phyloP scores from a whole-genome alignment of 257 asterid genomes.

The Przewalskia tangutica region DNA sequence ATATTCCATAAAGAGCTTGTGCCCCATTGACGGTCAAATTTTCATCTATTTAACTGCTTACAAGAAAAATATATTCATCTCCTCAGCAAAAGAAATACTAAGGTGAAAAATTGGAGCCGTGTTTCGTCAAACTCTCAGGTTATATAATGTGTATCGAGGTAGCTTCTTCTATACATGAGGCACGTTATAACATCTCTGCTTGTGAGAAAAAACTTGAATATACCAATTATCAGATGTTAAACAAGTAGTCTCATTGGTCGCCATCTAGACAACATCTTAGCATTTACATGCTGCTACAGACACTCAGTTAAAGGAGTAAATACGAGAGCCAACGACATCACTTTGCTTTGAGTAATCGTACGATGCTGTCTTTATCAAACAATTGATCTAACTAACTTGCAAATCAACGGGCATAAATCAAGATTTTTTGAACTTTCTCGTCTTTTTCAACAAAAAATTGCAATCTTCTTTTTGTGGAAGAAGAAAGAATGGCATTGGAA shows the following conservation, averaged over 20 bases:
- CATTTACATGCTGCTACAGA: neutral
- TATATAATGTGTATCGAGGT: neutral
- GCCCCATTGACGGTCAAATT: neutral
- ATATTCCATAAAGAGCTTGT: neutral
- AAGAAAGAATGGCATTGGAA: neutral
- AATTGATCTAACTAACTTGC: neutral
- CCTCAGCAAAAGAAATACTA: neutral
- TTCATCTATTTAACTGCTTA: neutral
- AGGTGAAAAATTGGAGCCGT: neutral
- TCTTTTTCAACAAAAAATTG: neutral
- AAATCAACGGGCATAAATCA: neutral
- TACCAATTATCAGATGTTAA: neutral
- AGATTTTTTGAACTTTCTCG: neutral
- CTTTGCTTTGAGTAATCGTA: neutral
- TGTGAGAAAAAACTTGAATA: neutral
- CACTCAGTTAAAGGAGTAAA: neutral
- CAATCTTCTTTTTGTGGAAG: neutral
- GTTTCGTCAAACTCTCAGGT: neutral
- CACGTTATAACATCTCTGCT: neutral
- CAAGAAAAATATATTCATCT: neutral
- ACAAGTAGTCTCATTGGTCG: neutral
- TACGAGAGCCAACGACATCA: neutral
- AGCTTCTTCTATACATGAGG: neutral
- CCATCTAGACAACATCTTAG: neutral
- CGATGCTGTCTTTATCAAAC: neutral